Percentiles rank a stretch among this genome's conserved stretches.
Conservation (phyloP, 2,329 filamentous ascomycete species). For the Arthrobotrys musiformis region DNA sequence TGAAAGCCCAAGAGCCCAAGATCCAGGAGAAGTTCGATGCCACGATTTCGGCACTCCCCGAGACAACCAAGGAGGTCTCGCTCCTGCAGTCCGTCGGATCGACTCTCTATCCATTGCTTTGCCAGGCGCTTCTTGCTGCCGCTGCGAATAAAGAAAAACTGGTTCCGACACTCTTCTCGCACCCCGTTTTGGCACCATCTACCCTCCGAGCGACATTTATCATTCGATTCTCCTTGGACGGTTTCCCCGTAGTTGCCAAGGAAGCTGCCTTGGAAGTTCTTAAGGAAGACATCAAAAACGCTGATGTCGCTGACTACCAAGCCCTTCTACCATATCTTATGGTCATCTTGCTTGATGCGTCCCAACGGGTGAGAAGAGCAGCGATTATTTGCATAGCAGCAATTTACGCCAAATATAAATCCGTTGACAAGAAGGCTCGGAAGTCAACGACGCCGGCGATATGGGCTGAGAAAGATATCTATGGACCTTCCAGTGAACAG, state of each 20-base stretch:
- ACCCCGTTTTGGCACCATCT: conserved; percentile 60
- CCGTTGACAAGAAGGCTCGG: conserved; percentile 41
- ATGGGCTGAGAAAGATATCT: conserved; percentile 51
- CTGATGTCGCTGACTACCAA: conserved; percentile 73
- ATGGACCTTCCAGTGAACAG: conserved; percentile 62
- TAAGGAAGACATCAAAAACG: conserved; percentile 52
- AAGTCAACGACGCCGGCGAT: conserved; percentile 28
- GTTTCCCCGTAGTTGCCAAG: conserved; percentile 72
- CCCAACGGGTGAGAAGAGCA: conserved; percentile 78
- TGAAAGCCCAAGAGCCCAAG: conserved; percentile 28
- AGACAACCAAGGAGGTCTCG: conserved; percentile 58
- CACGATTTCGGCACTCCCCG: conserved; percentile 54
- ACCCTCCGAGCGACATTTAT: conserved; percentile 68
- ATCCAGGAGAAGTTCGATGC: conserved; percentile 42
- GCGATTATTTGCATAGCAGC: conserved; percentile 70
- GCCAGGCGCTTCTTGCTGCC: conserved; percentile 37
- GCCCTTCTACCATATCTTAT: conserved; percentile 83
- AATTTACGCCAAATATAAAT: conserved; percentile 65
- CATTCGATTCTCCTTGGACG: conserved; percentile 60
- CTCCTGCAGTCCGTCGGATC: conserved; percentile 58
- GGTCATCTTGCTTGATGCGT: conserved; percentile 77
- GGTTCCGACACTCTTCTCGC: conserved; percentile 52
- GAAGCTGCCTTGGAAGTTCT: conserved; percentile 75
- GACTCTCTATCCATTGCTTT: conserved; percentile 26
- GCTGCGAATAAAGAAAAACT: conserved; percentile 38